A percentile compares a stretch with the other conserved stretches of the same genome.
phyloP scores from a whole-genome alignment of 306 rosid genomes.

The Medicago lupulina region DNA sequence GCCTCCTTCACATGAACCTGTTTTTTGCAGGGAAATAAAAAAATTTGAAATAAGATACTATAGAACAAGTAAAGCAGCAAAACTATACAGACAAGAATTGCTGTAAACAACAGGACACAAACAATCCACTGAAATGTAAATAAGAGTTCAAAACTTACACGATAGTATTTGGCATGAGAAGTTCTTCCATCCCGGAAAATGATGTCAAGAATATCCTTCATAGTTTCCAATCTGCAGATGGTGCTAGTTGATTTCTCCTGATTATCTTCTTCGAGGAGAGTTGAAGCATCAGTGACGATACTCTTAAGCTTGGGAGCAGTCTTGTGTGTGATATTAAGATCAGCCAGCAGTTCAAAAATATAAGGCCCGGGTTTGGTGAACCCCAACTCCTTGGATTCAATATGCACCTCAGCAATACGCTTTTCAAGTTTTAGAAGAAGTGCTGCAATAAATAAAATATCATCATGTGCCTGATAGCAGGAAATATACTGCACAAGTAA shows the following conservation, averaged over 20 bases:
- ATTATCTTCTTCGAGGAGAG: conserved; percentile 83
- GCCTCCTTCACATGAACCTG: conserved; percentile 89
- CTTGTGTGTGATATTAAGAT: conserved; percentile 75
- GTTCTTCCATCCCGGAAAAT: conserved; percentile 66
- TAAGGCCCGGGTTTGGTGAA: conserved; percentile 88
- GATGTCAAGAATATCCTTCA: conserved; percentile 65
- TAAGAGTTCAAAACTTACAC: conserved; percentile 57
- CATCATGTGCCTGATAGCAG: conserved; percentile 33
- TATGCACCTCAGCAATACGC: conserved; percentile 85
- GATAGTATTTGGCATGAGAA: conserved; percentile 76
- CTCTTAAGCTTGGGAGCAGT: conserved; percentile 60
- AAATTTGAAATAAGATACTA: conserved; percentile 42
- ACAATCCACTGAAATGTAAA: conserved; percentile 36
- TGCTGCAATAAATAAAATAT: conserved; percentile 63
- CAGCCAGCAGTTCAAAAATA: conserved; percentile 79
- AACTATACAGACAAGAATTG: conserved; percentile 30
- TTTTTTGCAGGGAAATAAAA: conserved; percentile 40
- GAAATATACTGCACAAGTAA: conserved; percentile 17
- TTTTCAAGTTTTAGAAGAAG: conserved; percentile 93
- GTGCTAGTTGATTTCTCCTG: conserved; percentile 63
- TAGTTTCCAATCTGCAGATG: conserved; percentile 74
- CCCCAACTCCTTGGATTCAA: conserved; percentile 83
- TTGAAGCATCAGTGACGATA: conserved; percentile 65
- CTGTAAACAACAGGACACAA: conserved; percentile 30
- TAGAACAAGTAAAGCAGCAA: conserved; percentile 26